Percentiles rank a stretch among this genome's conserved stretches.
Evolutionary conservation across 768 basidiomycete genomes (phyloP).

Genomic region (Albatrellus ellisii): DNA sequence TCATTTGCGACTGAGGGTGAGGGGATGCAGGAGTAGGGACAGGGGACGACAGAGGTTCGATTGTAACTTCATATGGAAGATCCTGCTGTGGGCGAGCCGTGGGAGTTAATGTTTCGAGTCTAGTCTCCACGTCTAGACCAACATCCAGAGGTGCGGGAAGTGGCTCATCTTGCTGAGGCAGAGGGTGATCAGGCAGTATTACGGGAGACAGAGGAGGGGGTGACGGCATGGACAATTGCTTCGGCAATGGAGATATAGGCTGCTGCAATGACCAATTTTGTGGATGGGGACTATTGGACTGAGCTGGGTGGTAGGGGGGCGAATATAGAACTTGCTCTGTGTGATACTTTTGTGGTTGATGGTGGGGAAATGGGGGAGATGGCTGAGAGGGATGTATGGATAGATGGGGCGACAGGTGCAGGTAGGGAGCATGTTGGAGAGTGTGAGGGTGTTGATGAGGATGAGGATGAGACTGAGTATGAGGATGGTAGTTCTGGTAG

Average conservation of each 20-base stretch:
- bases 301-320: conserved; percentile 15
- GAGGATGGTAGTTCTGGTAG: conserved; percentile 25
- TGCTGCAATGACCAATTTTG: conserved; percentile 34
- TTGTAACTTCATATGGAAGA: background rate
- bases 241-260: conserved; percentile 45
- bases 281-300: conserved; percentile 21
- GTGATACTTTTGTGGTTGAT: conserved; percentile 21
- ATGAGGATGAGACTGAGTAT: conserved; percentile 24
- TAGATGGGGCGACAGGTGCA: conserved; percentile 14
- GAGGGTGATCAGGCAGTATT: background rate
- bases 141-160: background rate
- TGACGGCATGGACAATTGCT: conserved; percentile 43
- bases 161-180: background rate
- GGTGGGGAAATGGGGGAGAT: conserved; percentile 11
- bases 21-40: background rate
- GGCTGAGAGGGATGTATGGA: conserved; percentile 17
- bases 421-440: conserved; percentile 14
- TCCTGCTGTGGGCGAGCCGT: no score
- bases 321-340: conserved; percentile 19
- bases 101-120: background rate
- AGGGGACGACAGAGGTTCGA: background rate
- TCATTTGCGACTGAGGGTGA: background rate
- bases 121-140: background rate
- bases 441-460: conserved; percentile 24
- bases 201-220: conserved; percentile 15